These are phyloP conservation scores for Pseudocercospora vitis DNA, from an alignment of 2,329 filamentous ascomycete species.

Conservation along the genomic window DNA sequence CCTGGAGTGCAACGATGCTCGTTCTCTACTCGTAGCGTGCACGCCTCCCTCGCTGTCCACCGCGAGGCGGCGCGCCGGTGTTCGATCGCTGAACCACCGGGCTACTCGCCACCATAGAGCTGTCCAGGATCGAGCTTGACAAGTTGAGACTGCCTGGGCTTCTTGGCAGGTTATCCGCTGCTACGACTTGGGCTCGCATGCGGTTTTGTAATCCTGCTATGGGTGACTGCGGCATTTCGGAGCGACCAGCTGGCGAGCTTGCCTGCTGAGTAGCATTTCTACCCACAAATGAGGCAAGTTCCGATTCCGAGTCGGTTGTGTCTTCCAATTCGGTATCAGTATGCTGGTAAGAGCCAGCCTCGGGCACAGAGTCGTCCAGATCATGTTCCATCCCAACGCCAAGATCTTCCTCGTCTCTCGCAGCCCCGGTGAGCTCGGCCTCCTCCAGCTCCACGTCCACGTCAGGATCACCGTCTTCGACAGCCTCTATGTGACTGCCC, in stretches of 20 bases:
- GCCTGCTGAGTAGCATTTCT: slow-evolving; percentile 24
- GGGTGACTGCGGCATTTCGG: slow-evolving; percentile 12
- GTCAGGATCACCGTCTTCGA: slow-evolving; percentile 43
- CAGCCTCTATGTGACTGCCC: slow-evolving; percentile 44
- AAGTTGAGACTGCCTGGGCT: slow-evolving; percentile 38
- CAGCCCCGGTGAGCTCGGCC: slow-evolving; percentile 47
- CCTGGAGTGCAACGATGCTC: background rate
- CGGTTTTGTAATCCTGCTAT: slow-evolving; percentile 31
- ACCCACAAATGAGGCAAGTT: slow-evolving; percentile 32
- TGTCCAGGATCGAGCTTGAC: slow-evolving; percentile 40
- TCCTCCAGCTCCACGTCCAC: slow-evolving; percentile 49
- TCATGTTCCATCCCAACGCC: slow-evolving; percentile 38
- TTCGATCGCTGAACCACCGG: slow-evolving; percentile 35
- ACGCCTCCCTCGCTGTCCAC: slow-evolving; percentile 11
- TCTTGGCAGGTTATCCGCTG: slow-evolving; percentile 32
- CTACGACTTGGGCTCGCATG: slow-evolving; percentile 34
- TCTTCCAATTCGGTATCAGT: slow-evolving; percentile 53
- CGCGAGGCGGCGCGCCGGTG: slow-evolving; percentile 7
- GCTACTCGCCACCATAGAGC: slow-evolving; percentile 38
- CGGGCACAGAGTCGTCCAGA: slow-evolving; percentile 53
- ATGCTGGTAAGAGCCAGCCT: slow-evolving; percentile 56
- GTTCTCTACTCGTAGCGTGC: background rate
- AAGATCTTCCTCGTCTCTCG: slow-evolving; percentile 51
- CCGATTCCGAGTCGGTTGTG: slow-evolving; percentile 37
- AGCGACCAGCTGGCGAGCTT: slow-evolving; percentile 13